Evolutionary conservation across 2,329 filamentous ascomycete species (phyloP).

Genomic region (Emericellopsis cladophorae): DNA sequence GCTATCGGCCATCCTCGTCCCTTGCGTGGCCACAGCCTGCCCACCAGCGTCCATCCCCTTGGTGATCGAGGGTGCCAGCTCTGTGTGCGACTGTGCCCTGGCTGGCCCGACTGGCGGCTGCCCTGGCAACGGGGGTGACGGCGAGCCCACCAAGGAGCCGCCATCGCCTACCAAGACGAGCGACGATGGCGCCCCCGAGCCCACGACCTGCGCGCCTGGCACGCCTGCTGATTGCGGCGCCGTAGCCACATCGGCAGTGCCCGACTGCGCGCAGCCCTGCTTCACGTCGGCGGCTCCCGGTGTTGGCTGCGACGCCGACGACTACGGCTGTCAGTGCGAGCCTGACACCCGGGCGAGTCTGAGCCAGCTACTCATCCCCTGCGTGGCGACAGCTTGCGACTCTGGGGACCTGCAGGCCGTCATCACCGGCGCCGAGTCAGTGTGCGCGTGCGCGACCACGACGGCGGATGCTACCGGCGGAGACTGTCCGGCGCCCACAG

Average conservation of each 20-base stretch:
- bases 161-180: background rate
- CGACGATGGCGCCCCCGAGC: background rate
- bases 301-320: slow-evolving; percentile 12
- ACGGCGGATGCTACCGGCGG: slow-evolving; percentile 2
- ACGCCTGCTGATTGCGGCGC: slow-evolving; percentile 10
- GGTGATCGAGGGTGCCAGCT: slow-evolving; percentile 9
- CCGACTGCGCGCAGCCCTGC: slow-evolving; percentile 13
- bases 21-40: slow-evolving; percentile 11
- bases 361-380: slow-evolving; percentile 9
- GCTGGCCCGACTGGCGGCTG: slow-evolving; percentile 3
- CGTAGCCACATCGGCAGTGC: slow-evolving; percentile 12
- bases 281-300: slow-evolving; percentile 12
- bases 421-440: slow-evolving; percentile 8
- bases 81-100: slow-evolving; percentile 2
- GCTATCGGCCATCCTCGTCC: slow-evolving; percentile 8
- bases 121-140: slow-evolving; percentile 1
- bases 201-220: slow-evolving; percentile 2
- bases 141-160: background rate
- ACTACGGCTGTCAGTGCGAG: slow-evolving; percentile 15
- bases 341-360: slow-evolving; percentile 7
- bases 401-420: slow-evolving; percentile 7
- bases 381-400: slow-evolving; percentile 9
- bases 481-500: slow-evolving; percentile 1
- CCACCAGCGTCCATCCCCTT: slow-evolving; percentile 6
- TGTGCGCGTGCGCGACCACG: slow-evolving; percentile 5